Conservation (phyloP, 768 basidiomycete genomes). For the Rubroboletus pulcherrimus region DNA sequence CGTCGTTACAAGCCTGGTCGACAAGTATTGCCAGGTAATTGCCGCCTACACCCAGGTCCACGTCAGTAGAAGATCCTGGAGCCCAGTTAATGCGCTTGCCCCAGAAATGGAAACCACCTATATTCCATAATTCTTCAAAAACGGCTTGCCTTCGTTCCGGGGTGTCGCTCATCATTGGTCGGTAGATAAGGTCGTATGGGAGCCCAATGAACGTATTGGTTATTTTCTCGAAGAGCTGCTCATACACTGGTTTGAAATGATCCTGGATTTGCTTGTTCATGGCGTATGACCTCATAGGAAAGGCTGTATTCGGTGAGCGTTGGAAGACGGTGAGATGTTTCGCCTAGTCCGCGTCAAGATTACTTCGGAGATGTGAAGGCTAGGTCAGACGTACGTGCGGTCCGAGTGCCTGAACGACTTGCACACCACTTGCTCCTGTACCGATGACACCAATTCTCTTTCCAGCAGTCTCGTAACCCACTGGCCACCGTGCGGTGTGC, state of each 20-base stretch:
- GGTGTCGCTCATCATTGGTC: slow-evolving; percentile 10
- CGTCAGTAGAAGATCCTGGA: background rate
- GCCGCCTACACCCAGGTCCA: background rate
- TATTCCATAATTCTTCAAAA: slow-evolving; percentile 7
- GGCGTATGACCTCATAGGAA: slow-evolving; percentile 6
- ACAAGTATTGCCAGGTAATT: background rate
- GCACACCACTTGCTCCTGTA: slow-evolving; percentile 6
- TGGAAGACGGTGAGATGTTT: slow-evolving; percentile 10
- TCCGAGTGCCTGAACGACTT: slow-evolving; percentile 5
- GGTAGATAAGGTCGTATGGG: background rate
- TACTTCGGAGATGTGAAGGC: background rate
- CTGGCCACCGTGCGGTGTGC: slow-evolving; percentile 9
- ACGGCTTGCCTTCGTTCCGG: slow-evolving; percentile 1
- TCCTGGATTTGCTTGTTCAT: slow-evolving; percentile 10
- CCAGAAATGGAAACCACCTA: slow-evolving; percentile 6
- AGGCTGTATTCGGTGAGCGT: slow-evolving; percentile 4
- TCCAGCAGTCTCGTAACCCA: background rate
- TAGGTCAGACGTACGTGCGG: background rate
- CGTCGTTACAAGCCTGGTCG: slow-evolving; percentile 6
- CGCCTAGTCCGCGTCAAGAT: background rate
- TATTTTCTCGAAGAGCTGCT: slow-evolving; percentile 2
- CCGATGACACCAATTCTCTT: slow-evolving; percentile 11
- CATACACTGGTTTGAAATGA: slow-evolving; percentile 6
- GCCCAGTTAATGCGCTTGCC: background rate
- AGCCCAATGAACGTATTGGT: slow-evolving; percentile 2